Evolutionary conservation across 352 stramenopile genomes (phyloP), one percentile per base, ranked within the genome.

Genomic region (Phytophthora tubulina): DNA sequence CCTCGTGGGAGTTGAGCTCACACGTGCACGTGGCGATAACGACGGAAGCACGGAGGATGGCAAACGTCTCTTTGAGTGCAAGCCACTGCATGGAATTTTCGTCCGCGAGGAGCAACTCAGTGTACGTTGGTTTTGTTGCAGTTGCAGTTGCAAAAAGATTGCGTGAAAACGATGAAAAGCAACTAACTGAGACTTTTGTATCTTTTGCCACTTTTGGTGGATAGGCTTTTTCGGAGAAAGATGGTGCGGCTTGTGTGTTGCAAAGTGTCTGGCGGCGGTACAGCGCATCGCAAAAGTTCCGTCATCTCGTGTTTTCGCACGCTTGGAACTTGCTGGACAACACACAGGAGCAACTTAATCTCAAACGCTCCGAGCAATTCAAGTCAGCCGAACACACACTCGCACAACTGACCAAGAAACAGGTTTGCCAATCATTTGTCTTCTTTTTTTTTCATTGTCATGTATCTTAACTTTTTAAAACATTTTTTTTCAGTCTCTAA

Each of bases 281-380:
- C 59, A 84, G 84, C 11, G 91, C 88, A 0, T 84, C 81, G 11
- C 86, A 91, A 59, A 93, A 93, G 84, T 96, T 96, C 72, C 88
- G 84, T 14, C 84, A 85, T 53, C 76, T 95, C 1, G 84, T 96
- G 59, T 91, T 86, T 38, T 92, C 88, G 33, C 78, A 93, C 62
- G 90, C 91, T 50, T 97, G 90, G 89, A 97, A 97, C 73, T 61
- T 96, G 57, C 72, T 97, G 45, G 91, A 97, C 70, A 97, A 96
- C 75, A 94, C 93, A 46, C 85, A 97, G 72, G 90, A 97, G 69
- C 89, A 97, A 64, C 82, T 96, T 30, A 95, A 95, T 53, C 78
- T 96, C 31, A 96, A 93, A 70, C 88, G 89, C 32, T 93, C 85
- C 36, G 88, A 94, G 58, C 91, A 95, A 59, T 92, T 95, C 67